These are phyloP conservation scores for Dendrobium catenatum DNA, from an alignment of 106 monocot species.

Conservation along the genomic window DNA sequence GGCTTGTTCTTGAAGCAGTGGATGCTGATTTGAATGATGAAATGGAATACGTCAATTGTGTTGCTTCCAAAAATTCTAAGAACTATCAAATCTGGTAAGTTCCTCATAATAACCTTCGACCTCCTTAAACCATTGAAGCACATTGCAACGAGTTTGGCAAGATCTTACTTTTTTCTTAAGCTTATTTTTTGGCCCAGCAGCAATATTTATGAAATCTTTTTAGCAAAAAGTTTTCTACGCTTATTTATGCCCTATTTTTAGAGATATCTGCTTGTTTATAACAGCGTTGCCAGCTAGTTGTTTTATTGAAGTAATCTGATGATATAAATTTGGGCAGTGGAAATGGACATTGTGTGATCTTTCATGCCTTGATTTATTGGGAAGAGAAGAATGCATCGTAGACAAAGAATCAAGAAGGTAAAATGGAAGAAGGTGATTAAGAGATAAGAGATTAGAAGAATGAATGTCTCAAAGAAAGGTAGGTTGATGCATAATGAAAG, in stretches of 20 bases:
- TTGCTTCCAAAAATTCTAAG: conserved; percentile 62
- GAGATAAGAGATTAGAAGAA: neutral
- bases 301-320: neutral
- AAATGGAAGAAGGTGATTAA: neutral
- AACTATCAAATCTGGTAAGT: conserved; percentile 97
- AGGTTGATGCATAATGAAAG: neutral
- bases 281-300: neutral
- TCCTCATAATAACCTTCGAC: neutral
- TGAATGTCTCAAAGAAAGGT: neutral
- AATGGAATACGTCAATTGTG: conserved; percentile 41
- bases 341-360: neutral
- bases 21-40: conserved; percentile 56
- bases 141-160: neutral
- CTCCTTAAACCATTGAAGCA: neutral
- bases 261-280: neutral
- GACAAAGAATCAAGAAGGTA: neutral
- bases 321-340: neutral
- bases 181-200: too few relatives aligned
- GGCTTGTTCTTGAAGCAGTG: conserved; percentile 75
- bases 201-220: too few relatives aligned
- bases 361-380: neutral
- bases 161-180: too few relatives aligned
- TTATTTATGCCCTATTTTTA: neutral
- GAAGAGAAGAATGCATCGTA: neutral
- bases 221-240: neutral